phyloP scores from a whole-genome alignment of 2,329 filamentous ascomycete genomes.

The Fusarium foetens region DNA sequence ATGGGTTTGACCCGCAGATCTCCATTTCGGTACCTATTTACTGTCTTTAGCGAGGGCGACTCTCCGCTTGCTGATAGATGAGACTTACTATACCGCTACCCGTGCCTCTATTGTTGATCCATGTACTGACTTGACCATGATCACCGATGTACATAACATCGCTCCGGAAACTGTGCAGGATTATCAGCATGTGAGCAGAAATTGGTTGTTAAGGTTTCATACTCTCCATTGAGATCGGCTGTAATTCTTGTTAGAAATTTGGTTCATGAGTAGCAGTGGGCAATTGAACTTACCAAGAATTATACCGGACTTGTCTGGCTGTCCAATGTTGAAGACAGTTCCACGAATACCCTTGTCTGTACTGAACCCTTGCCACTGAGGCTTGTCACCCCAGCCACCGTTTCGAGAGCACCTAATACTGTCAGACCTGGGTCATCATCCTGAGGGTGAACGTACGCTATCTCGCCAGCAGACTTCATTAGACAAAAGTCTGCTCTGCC shows the following conservation, averaged over 20 bases:
- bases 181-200: no score
- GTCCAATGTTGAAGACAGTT: neutral
- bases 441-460: neutral
- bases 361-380: neutral
- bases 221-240: conserved; percentile 4
- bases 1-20: neutral
- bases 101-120: neutral
- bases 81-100: neutral
- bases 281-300: neutral
- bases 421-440: neutral
- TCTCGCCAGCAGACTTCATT: neutral
- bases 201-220: neutral
- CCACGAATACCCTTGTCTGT: neutral
- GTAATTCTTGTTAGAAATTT: neutral
- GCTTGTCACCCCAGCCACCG: neutral
- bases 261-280: no score
- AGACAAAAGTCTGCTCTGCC: neutral
- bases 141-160: neutral
- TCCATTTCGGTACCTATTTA: neutral
- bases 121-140: neutral
- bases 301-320: neutral
- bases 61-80: no score
- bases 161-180: neutral
- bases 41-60: no score
- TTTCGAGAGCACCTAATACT: neutral